Evolutionary conservation across 257 asterid species (phyloP), one percentile per base, ranked within the genome.

Genomic region (Ophiorrhiza pumila): DNA sequence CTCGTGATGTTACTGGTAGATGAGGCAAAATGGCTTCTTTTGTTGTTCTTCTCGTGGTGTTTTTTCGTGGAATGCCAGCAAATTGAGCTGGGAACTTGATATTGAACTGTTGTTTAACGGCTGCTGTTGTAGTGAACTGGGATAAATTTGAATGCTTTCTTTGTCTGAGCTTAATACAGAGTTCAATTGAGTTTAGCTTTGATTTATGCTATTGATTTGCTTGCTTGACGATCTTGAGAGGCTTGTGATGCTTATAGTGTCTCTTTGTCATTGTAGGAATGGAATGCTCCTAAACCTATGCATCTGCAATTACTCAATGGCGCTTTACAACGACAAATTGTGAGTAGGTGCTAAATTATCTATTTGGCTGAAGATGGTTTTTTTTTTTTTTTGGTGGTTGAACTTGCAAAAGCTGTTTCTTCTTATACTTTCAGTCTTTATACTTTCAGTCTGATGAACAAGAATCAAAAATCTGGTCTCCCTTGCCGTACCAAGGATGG

Each of bases 401-500:
- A 64, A 23, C 15, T 35, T 35, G 27, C 17, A 60, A 35, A 6
- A 22, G 14, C 67, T 35, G 20, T 35, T 71, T 35, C 7, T 68
- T 52, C 53, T 58, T 3, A 7, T 20, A 12, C 71, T 31, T 37
- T 65, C 27, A 4, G 13, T 43, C 43, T 15, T 58, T 43, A 1
- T 23, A 53, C 67, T 75, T 78, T 57, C 65, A 84, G 88, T 71
- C 77, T 45, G 68, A 61, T 49, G 70, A 71, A 71, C 80, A 84
- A 66, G 74, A 76, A 32, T 71, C 79, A 53, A 79, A 78, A 25
- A 76, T 81, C 43, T 84, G 88, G 88, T 81, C 84, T 25, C 84
- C 85, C 60, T 81, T 84, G 79, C 76, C 84, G 64, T 56, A 73
- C 60, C 88, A 84, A 76, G 85, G 84, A 53, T 79, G 88, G 88